These are phyloP conservation scores for Allium sativum DNA, from an alignment of 106 monocot species.

Conservation along the genomic window DNA sequence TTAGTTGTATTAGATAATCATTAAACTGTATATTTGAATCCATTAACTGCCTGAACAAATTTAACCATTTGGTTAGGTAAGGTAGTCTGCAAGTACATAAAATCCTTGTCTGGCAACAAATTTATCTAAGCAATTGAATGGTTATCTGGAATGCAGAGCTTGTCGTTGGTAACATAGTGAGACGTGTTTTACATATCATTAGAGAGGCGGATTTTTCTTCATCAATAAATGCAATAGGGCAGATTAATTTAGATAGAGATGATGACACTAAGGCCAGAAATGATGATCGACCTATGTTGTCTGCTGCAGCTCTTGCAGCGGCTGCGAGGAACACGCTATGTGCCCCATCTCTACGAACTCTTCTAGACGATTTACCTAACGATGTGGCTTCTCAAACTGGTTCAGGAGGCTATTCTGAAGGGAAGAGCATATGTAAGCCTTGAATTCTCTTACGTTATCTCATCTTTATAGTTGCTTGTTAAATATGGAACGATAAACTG, in stretches of 20 bases:
- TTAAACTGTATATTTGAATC: too few species aligned
- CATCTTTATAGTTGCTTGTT: not conserved
- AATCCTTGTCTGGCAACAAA: too few species aligned
- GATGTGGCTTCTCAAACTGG: constrained; percentile 39
- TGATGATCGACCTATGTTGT: constrained; percentile 39
- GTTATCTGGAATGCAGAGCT: constrained; percentile 44
- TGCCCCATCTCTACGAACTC: constrained; percentile 90
- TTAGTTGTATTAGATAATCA: too few species aligned
- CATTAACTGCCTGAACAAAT: too few species aligned
- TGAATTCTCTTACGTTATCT: not conserved
- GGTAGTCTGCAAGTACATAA: too few species aligned
- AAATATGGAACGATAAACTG: too few species aligned
- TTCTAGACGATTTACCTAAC: constrained; percentile 72
- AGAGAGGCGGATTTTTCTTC: constrained; percentile 88
- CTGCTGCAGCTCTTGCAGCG: constrained; percentile 83
- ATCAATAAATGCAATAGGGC: constrained; percentile 50
- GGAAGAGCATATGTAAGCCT: constrained; percentile 81
- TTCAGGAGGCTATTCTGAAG: constrained; percentile 87
- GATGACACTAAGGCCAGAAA: constrained; percentile 49
- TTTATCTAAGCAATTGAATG: too few species aligned
- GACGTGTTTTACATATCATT: constrained; percentile 89
- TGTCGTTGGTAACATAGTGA: constrained; percentile 91
- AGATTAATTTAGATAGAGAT: constrained; percentile 59
- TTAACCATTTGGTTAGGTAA: too few species aligned
- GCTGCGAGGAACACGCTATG: constrained; percentile 93